A percentile compares a stretch with the other conserved stretches of the same genome.
Conservation (phyloP, 2,329 filamentous ascomycete species). For the Magnaporthiopsis incrustans region DNA sequence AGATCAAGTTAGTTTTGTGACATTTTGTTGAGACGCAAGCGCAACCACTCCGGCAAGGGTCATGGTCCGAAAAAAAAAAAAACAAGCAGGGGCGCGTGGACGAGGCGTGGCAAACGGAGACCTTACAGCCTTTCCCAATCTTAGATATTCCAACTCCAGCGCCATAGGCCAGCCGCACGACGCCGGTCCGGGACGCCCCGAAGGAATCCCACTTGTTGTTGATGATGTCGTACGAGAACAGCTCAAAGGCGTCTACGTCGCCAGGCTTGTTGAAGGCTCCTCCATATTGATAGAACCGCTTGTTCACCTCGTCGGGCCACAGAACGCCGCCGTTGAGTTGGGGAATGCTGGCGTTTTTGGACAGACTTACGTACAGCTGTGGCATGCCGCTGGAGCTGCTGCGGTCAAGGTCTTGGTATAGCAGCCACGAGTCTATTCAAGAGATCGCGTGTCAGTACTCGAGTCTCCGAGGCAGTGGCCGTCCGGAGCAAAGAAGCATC, state of each 20-base stretch:
- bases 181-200: slow-evolving; percentile 25
- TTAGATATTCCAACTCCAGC: slow-evolving; percentile 47
- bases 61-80: too few relatives aligned
- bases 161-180: slow-evolving; percentile 46
- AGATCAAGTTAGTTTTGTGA: not conserved
- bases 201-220: slow-evolving; percentile 47
- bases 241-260: slow-evolving; percentile 29
- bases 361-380: slow-evolving; percentile 45
- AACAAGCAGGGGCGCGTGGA: not conserved
- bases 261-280: slow-evolving; percentile 41
- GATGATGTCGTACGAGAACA: slow-evolving; percentile 51
- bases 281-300: slow-evolving; percentile 54
- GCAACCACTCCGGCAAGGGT: too few relatives aligned
- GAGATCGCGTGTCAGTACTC: not conserved
- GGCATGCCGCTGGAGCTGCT: slow-evolving; percentile 39
- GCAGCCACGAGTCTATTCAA: slow-evolving; percentile 41
- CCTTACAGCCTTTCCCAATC: slow-evolving; percentile 40
- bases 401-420: slow-evolving; percentile 48
- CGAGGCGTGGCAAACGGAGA: not conserved
- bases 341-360: slow-evolving; percentile 51
- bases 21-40: too few relatives aligned
- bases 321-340: slow-evolving; percentile 35
- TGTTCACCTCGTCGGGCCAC: slow-evolving; percentile 56
- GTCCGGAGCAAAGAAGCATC: not conserved
- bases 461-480: not conserved